Percentiles rank a stretch among this genome's conserved stretches.
Evolutionary conservation across 768 basidiomycete species (phyloP).

Genomic region (Pulveroboletus frians): DNA sequence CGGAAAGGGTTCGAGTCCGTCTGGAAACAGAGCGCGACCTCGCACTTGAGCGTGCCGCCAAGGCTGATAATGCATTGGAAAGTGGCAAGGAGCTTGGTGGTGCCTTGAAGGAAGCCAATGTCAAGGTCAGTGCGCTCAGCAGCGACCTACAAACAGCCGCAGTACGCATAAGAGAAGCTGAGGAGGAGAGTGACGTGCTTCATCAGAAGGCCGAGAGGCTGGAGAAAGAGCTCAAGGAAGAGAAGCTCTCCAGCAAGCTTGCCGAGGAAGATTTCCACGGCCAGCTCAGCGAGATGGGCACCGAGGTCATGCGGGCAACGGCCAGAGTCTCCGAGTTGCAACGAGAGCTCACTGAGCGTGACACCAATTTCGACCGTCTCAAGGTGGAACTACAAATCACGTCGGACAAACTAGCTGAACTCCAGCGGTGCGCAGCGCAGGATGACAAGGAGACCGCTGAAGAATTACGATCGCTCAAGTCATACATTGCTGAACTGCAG

Average conservation of each 20-base stretch:
- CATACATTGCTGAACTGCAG: slow-evolving; percentile 55
- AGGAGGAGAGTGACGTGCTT: slow-evolving; percentile 52
- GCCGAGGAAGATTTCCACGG: slow-evolving; percentile 37
- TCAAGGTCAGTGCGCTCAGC: slow-evolving; percentile 49
- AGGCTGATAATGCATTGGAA: slow-evolving; percentile 61
- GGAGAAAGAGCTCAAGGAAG: slow-evolving; percentile 53
- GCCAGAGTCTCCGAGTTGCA: slow-evolving; percentile 41
- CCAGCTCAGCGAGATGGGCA: slow-evolving; percentile 29
- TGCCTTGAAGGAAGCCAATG: slow-evolving; percentile 61
- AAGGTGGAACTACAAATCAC: slow-evolving; percentile 44
- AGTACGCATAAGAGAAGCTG: slow-evolving; percentile 53
- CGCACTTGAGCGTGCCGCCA: slow-evolving; percentile 54
- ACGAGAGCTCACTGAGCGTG: slow-evolving; percentile 41
- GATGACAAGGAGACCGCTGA: slow-evolving; percentile 23
- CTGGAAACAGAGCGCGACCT: slow-evolving; percentile 49
- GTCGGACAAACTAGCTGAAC: slow-evolving; percentile 20
- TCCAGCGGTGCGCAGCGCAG: slow-evolving; percentile 23
- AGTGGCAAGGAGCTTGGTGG: slow-evolving; percentile 64
- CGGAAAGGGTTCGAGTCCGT: slow-evolving; percentile 41
- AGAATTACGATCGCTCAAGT: slow-evolving; percentile 40
- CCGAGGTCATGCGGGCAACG: slow-evolving; percentile 28
- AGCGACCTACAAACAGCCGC: slow-evolving; percentile 51
- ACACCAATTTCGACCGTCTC: slow-evolving; percentile 23
- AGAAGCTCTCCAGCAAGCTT: slow-evolving; percentile 39
- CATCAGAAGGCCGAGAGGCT: slow-evolving; percentile 50